Evolutionary conservation across 2,329 filamentous ascomycete genomes (phyloP).

Genomic region (Domatiomyces globalis): DNA sequence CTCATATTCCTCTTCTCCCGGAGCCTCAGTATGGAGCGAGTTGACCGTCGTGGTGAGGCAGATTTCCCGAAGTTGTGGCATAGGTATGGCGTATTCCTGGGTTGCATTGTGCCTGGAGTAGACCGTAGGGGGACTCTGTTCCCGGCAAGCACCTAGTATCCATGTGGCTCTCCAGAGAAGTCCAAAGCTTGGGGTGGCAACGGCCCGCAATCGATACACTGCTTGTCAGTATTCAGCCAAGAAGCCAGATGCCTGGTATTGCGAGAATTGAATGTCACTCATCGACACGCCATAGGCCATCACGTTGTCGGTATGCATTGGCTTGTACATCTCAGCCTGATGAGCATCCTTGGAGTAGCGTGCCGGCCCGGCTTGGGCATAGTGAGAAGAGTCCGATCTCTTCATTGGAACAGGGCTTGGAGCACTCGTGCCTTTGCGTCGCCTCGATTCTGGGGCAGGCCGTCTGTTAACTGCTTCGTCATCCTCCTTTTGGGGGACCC

Average conservation of each 20-base stretch:
- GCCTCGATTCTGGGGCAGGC: constrained; percentile 11
- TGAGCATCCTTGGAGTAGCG: constrained; percentile 5
- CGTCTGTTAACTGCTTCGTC: constrained; percentile 6
- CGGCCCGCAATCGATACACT: not conserved
- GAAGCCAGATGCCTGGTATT: not conserved
- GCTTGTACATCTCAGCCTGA: constrained; percentile 4
- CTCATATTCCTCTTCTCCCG: not conserved
- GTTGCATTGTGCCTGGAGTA: not conserved
- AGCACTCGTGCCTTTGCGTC: constrained; percentile 10
- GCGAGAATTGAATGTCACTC: constrained; percentile 9
- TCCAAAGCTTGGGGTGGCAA: not conserved
- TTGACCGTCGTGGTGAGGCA: no score
- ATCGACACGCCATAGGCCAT: constrained; percentile 8
- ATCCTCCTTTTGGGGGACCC: constrained; percentile 21
- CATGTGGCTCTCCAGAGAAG: not conserved
- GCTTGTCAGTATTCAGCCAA: not conserved
- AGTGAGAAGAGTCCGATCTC: constrained; percentile 14
- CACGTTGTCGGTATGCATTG: constrained; percentile 6
- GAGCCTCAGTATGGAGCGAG: not conserved
- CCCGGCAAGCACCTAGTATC: not conserved
- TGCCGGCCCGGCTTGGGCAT: constrained; percentile 2
- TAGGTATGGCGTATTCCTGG: not conserved
- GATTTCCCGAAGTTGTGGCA: not conserved
- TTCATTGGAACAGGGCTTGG: constrained; percentile 16
- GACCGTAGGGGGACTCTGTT: not conserved